Percentiles rank a stretch among this genome's conserved stretches.
Evolutionary conservation across 2,329 filamentous ascomycete species (phyloP).

Genomic region (Coniella vitis): DNA sequence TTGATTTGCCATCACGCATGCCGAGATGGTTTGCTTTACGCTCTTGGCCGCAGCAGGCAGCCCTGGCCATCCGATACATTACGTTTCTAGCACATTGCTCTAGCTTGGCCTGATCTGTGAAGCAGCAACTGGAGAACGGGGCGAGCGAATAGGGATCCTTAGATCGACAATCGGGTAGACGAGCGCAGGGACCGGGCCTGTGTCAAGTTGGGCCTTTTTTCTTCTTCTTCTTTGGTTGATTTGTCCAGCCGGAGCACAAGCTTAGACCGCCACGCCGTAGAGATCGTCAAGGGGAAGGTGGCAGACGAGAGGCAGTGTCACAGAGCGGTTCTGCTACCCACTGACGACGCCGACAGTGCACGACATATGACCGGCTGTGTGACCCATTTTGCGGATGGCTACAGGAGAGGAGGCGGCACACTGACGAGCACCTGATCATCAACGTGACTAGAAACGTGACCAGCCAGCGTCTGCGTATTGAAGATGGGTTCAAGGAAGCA

Average conservation of each 20-base stretch:
- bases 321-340: conserved; percentile 9
- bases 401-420: conserved; percentile 14
- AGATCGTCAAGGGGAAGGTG: conserved; percentile 2
- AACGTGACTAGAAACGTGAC: conserved; percentile 17
- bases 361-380: conserved; percentile 12
- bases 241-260: neutral
- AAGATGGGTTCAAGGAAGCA: conserved; percentile 5
- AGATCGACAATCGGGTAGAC: neutral
- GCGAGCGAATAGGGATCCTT: conserved; percentile 2
- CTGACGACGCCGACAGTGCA: conserved; percentile 11
- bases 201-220: neutral
- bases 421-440: conserved; percentile 15
- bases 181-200: neutral
- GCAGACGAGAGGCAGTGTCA: conserved; percentile 10
- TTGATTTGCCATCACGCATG: conserved; percentile 12
- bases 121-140: neutral
- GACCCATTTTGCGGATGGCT: conserved; percentile 10
- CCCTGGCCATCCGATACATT: conserved; percentile 2
- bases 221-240: neutral
- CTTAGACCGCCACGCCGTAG: neutral
- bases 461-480: conserved; percentile 12
- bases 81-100: neutral
- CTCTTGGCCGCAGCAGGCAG: conserved; percentile 6
- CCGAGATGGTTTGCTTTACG: conserved; percentile 15
- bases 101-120: conserved; percentile 3